phyloP scores from a whole-genome alignment of 2,329 filamentous ascomycete genomes.

The Fusarium duplospermum region DNA sequence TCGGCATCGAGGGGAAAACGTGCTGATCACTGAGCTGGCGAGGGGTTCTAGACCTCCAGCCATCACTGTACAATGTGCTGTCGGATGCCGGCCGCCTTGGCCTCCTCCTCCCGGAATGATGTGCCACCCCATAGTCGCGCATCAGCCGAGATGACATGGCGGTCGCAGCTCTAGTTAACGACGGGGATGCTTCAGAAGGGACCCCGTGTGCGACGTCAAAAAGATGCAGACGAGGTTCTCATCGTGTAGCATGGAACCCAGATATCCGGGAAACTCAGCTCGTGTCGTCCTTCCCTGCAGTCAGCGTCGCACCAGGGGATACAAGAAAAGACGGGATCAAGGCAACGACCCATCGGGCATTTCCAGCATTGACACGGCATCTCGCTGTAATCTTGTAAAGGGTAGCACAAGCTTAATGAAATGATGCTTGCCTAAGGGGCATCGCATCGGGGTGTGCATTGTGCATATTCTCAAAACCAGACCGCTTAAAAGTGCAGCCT shows the following conservation, averaged over 20 bases:
- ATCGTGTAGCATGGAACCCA: not conserved
- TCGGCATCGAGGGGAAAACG: not conserved
- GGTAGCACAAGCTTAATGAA: conserved; percentile 20
- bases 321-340: conserved; percentile 4
- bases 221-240: not conserved
- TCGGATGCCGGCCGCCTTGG: conserved; percentile 7
- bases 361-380: conserved; percentile 17
- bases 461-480: not conserved
- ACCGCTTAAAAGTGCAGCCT: conserved; percentile 1
- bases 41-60: conserved; percentile 16
- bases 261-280: conserved; percentile 7
- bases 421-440: conserved; percentile 4
- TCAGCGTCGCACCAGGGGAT: conserved; percentile 31
- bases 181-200: not conserved
- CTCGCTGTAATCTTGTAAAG: not conserved
- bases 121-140: not conserved
- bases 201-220: not conserved
- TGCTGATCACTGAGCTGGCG: conserved; percentile 8
- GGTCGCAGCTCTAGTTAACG: conserved; percentile 7
- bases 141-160: conserved; percentile 12
- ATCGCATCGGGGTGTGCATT: not conserved
- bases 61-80: not conserved
- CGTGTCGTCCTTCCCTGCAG: conserved; percentile 7
- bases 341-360: conserved; percentile 24
- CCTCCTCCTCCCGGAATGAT: not conserved